Base-by-base conservation (phyloP, 208 protist species). In the Porcisia hertigi region DNA sequence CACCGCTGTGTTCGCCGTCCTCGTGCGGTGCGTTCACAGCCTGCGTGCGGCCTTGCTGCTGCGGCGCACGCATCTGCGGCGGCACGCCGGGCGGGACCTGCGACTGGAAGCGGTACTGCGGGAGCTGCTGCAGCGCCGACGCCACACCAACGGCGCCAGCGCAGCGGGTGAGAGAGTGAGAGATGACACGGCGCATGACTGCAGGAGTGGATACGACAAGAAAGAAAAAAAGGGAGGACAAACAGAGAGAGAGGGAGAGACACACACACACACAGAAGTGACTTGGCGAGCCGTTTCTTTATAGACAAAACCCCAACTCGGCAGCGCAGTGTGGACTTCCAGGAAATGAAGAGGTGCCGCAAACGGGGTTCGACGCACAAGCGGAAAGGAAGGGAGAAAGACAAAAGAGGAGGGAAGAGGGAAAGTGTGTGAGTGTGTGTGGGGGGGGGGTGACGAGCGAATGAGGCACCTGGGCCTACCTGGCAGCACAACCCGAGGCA, bases 11-110 rank as follows among this genome's bases (percentile, higher is more conserved):
- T 4, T 72, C 41, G 64, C 75, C 55, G n/a, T 47, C 69, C 6
- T 4, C 73, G 43, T 45, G 75, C 14, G 25, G 57, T n/a, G 47
- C 75, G 4, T 12, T 45, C 25, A 6, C 43, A 57, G 11, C 43
- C 34, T 70, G 65, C 47, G 49, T n/a, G 3, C 47, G 30, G 43
- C 70, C 54, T n/a, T n/a, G n/a, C 45, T 70, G 65, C 67, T 73
- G 75, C 5, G 74, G 77, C 23, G 69, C 69, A 25, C 81, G 76
- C 73, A 76, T 75, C 76, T 81, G 78, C 49, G 80, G 86, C 7
- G 83, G 83, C 73, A 84, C 75, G 45, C 77, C 80, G 1, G 78
- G 77, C 30, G 87, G 75, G 25, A 36, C 67, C 59, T 79, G 75
- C 75, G 75, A 79, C 75, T 79, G 75, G 34, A 79, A 53, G 67